phyloP scores from a whole-genome alignment of 2,329 filamentous ascomycete genomes.

The Pseudofabraea citricarpa region DNA sequence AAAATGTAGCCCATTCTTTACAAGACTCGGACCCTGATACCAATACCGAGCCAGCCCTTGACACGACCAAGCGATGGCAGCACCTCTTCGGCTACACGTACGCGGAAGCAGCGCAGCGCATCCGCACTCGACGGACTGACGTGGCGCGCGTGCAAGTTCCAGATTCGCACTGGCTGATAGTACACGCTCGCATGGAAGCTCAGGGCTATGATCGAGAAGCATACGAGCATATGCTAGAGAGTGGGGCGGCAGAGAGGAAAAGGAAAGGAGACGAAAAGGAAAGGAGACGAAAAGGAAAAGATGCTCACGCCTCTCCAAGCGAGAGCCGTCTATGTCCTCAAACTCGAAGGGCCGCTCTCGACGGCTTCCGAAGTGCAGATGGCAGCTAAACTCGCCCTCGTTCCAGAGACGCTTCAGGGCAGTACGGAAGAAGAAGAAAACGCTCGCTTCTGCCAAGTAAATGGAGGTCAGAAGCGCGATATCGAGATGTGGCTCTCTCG shows the following conservation, averaged over 20 bases:
- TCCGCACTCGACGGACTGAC: not conserved
- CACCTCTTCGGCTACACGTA: constrained; percentile 25
- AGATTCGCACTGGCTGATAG: not conserved
- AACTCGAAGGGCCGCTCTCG: constrained; percentile 15
- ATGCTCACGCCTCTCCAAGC: constrained; percentile 3
- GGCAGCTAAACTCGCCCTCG: constrained; percentile 10
- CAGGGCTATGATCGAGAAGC: not conserved
- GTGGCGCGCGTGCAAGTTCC: not conserved
- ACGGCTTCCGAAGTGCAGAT: constrained; percentile 15
- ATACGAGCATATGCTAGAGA: constrained; percentile 1
- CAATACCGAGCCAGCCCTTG: not conserved
- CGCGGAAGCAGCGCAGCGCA: constrained; percentile 23
- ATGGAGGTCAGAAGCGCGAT: constrained; percentile 7
- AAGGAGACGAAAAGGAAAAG: no score
- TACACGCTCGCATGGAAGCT: not conserved
- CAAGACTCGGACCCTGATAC: constrained; percentile 3
- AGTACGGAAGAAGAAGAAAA: constrained; percentile 13
- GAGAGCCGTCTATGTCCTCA: constrained; percentile 14
- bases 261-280: no score
- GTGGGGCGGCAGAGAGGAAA: not conserved
- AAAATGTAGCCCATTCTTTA: constrained; percentile 7
- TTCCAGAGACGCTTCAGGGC: constrained; percentile 11
- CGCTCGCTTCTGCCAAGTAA: constrained; percentile 19
- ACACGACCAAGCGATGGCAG: constrained; percentile 4
- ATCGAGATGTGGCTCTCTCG: constrained; percentile 13